These are phyloP conservation scores for Penicillium silybi DNA, from an alignment of 495 filamentous ascomycete species.

Conservation along the genomic window DNA sequence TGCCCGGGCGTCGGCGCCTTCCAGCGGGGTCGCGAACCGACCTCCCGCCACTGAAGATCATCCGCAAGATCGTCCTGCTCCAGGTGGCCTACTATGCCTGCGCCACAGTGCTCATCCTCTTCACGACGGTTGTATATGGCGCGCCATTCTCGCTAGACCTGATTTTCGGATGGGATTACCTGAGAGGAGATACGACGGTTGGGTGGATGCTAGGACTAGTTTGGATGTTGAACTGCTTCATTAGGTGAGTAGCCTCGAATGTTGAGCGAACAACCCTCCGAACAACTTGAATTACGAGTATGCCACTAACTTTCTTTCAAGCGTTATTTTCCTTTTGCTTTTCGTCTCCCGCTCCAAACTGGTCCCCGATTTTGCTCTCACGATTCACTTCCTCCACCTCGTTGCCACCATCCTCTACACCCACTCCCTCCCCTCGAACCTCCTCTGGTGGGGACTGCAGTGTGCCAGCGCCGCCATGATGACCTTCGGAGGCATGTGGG, in stretches of 20 bases:
- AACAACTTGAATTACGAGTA: neutral
- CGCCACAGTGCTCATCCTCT: slow-evolving; percentile 74
- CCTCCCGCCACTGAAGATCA: slow-evolving; percentile 78
- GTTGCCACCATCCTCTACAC: slow-evolving; percentile 73
- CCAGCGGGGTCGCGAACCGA: slow-evolving; percentile 76
- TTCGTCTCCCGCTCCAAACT: slow-evolving; percentile 85
- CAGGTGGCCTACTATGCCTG: slow-evolving; percentile 78
- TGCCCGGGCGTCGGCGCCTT: slow-evolving; percentile 74
- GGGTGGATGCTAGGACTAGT: slow-evolving; percentile 90
- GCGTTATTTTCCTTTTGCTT: slow-evolving; percentile 69
- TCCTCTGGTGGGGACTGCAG: slow-evolving; percentile 88
- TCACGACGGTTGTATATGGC: slow-evolving; percentile 83
- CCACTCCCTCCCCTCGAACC: slow-evolving; percentile 63
- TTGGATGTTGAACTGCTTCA: slow-evolving; percentile 73
- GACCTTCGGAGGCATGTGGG: slow-evolving; percentile 76
- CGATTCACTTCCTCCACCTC: slow-evolving; percentile 84
- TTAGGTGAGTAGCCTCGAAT: slow-evolving; percentile 57
- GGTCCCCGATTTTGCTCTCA: slow-evolving; percentile 88
- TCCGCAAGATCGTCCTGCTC: slow-evolving; percentile 81
- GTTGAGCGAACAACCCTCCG: neutral
- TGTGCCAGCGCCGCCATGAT: slow-evolving; percentile 63
- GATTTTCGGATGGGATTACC: slow-evolving; percentile 73
- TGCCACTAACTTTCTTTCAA: slow-evolving; percentile 10
- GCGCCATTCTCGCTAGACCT: slow-evolving; percentile 64
- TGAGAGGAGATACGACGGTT: slow-evolving; percentile 84